Percentiles rank a stretch among this genome's conserved stretches.
phyloP scores from a whole-genome alignment of 2,329 filamentous ascomycete genomes.

The Aureobasidium sp. region DNA sequence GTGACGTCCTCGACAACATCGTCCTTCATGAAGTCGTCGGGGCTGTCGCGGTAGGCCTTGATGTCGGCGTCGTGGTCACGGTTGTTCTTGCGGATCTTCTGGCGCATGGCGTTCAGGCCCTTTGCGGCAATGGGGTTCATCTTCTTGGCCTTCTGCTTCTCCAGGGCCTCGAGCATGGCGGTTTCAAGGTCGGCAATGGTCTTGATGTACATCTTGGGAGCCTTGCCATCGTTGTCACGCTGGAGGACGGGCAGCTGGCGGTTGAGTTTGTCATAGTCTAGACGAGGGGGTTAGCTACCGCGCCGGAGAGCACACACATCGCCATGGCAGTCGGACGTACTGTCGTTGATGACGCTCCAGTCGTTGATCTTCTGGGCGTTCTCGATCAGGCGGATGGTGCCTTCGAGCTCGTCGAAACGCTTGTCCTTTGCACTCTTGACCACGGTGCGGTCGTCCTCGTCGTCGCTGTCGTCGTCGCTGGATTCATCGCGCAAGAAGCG shows the following conservation, averaged over 20 bases:
- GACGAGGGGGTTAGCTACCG: not conserved
- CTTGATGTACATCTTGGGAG: constrained; percentile 88
- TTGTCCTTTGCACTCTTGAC: constrained; percentile 99
- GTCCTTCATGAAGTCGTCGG: constrained; percentile 81
- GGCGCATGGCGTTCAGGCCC: constrained; percentile 93
- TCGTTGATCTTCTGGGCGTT: constrained; percentile 97
- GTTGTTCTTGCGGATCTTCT: constrained; percentile 98
- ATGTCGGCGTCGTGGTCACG: constrained; percentile 87
- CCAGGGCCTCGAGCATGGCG: constrained; percentile 83
- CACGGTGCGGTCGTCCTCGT: constrained; percentile 75
- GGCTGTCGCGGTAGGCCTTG: constrained; percentile 76
- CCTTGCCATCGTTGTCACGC: constrained; percentile 59
- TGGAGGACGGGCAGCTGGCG: constrained; percentile 37
- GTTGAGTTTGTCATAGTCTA: constrained; percentile 57
- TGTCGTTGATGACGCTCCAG: constrained; percentile 71
- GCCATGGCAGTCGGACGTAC: not conserved
- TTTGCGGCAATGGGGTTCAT: constrained; percentile 96
- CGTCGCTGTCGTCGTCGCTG: constrained; percentile 75
- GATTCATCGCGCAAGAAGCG: constrained; percentile 73
- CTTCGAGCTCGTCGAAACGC: constrained; percentile 86
- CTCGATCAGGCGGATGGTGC: constrained; percentile 82
- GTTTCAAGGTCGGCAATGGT: constrained; percentile 90
- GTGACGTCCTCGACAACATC: constrained; percentile 65
- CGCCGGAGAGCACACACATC: not conserved
- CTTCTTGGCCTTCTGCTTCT: constrained; percentile 97